Base-by-base conservation (phyloP, 2,329 filamentous ascomycete genomes). In the Phaeosphaeriaceae sp. region DNA sequence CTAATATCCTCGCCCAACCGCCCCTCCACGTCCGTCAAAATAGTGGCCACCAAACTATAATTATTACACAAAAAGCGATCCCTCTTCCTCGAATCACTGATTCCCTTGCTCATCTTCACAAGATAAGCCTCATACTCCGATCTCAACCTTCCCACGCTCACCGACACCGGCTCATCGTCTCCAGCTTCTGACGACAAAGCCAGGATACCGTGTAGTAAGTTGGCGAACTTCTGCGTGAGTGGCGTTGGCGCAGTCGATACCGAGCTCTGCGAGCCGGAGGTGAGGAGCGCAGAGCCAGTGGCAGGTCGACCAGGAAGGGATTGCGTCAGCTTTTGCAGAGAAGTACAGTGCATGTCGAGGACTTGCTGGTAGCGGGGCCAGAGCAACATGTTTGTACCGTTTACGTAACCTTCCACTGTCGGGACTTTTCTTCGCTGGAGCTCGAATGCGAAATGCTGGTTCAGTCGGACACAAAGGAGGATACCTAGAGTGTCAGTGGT, bases 301-400 rank as follows among this genome's bases (percentile, higher is more conserved):
- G 71, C 69, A 2, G 78, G 70, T 3, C 75, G 72, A 45, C 65
- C 71, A 3, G 77, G 74, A 1, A 84, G 68, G 0, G 79, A 77
- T 2, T 76, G 76, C 1, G 84, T 82, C 47, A 83, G 78, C 58
- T 83, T 85, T 51, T 90, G 90, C 36, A 99, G 85, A 0, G 92
- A 96, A 53, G 97, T 93, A 79, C 91, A 93, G 75, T 99, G 95
- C 54, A 89, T 85, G 74, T 97, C 93, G 88, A 99, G 96, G 68
- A 97, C 89, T 56, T 92, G 87, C 78, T 99, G 96, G 70, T 99
- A 91, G 24, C 94, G 89, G 7, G 95, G 95, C 95, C 95, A 99
- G 6, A 99, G 86, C 2, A 95, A 86, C 92, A 99, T 99, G 72
- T 91, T 93, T 5, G 92, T 96, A 47, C 88, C 93, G 75, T 99